phyloP scores from a whole-genome alignment of 257 asterid genomes.

The Solanum microdontum region DNA sequence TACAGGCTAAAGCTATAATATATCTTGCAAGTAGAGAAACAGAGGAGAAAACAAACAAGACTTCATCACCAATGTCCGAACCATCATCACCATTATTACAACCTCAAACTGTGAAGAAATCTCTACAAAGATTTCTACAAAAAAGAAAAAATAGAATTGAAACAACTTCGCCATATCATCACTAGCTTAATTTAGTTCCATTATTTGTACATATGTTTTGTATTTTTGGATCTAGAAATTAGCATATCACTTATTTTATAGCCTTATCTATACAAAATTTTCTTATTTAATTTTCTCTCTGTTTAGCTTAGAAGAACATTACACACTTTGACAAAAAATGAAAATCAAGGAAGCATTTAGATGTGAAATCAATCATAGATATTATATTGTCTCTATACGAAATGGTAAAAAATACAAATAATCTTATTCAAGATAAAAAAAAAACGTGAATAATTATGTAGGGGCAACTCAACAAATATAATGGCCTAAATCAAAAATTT shows the following conservation, averaged over 20 bases:
- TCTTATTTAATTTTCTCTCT: not conserved
- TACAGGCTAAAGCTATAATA: conserved; percentile 14
- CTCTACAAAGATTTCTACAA: conserved; percentile 20
- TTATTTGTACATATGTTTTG: not conserved
- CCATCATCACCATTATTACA: not conserved
- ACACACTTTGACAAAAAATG: not conserved
- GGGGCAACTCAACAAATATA: no score
- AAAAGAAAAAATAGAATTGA: conserved; percentile 16
- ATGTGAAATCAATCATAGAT: not conserved
- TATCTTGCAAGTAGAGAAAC: conserved; percentile 11
- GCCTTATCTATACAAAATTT: not conserved
- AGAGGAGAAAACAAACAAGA: not conserved
- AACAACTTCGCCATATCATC: conserved; percentile 15
- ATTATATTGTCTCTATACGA: not conserved
- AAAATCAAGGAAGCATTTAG: not conserved
- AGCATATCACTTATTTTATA: not conserved
- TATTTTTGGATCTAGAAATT: not conserved
- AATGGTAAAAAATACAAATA: not conserved
- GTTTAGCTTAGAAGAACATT: not conserved
- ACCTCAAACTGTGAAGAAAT: conserved; percentile 12
- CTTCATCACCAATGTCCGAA: not conserved
- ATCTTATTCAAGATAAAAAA: not conserved
- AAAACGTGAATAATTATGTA: no score
- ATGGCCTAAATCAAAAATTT: no score
- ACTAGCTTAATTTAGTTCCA: not conserved